These are phyloP conservation scores for Candolleomyces efflorescens DNA, from an alignment of 768 basidiomycete genomes.

Conservation along the genomic window DNA sequence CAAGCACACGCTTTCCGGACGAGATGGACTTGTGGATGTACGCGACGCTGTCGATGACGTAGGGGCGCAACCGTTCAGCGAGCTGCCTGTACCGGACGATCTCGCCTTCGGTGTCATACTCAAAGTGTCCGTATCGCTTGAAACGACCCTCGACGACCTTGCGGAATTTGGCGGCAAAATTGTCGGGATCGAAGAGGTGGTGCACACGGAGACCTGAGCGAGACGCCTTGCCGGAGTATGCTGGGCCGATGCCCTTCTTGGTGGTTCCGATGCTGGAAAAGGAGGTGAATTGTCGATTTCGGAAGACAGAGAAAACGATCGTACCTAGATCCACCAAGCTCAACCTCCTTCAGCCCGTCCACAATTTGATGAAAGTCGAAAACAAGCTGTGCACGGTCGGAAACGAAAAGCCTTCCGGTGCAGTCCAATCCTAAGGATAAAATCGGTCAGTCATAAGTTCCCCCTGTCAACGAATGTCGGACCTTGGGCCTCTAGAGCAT, in stretches of 20 bases:
- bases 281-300: slow-evolving; percentile 4
- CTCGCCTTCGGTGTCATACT: slow-evolving; percentile 98
- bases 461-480: slow-evolving; percentile 3
- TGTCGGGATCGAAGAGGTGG: slow-evolving; percentile 85
- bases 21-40: slow-evolving; percentile 81
- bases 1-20: slow-evolving; percentile 74
- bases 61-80: slow-evolving; percentile 80
- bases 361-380: slow-evolving; percentile 99
- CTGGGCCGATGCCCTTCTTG: slow-evolving; percentile 96
- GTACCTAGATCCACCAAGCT: slow-evolving; percentile 85
- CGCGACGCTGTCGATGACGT: slow-evolving; percentile 83
- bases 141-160: slow-evolving; percentile 94
- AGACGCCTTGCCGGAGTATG: slow-evolving; percentile 96
- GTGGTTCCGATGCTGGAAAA: slow-evolving; percentile 87
- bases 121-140: slow-evolving; percentile 97
- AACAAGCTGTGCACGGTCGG: slow-evolving; percentile 94
- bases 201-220: slow-evolving; percentile 94
- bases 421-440: slow-evolving; percentile 70
- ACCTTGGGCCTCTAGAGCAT: slow-evolving; percentile 84
- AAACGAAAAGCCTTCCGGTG: slow-evolving; percentile 81
- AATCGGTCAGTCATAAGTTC: not conserved
- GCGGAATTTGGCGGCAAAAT: slow-evolving; percentile 89
- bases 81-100: slow-evolving; percentile 88
- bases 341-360: slow-evolving; percentile 96
- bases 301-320: not conserved